Percentiles rank a stretch among this genome's conserved stretches.
phyloP scores from a whole-genome alignment of 225 moss, liverwort and hornwort species.

The Rhytidiadelphus loreus region DNA sequence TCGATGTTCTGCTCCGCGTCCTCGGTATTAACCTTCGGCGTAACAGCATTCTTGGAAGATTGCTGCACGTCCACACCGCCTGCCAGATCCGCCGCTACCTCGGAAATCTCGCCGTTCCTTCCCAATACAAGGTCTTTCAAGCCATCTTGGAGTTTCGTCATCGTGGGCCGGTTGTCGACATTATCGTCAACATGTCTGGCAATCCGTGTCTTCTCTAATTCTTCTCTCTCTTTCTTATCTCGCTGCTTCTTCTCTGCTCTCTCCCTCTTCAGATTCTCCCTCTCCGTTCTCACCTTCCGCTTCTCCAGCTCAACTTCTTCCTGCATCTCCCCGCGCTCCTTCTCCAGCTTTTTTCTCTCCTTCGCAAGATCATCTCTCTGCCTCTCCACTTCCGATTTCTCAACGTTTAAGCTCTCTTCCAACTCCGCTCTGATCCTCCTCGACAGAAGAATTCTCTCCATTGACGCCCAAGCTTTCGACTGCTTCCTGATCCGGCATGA shows the following conservation, averaged over 20 bases:
- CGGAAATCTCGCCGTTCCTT: constrained; percentile 38
- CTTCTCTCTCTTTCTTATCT: constrained; percentile 8
- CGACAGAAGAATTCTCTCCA: constrained; percentile 19
- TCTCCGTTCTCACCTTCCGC: constrained; percentile 15
- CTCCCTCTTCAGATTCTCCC: constrained; percentile 19
- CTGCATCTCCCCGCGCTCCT: constrained; percentile 13
- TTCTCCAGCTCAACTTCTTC: constrained; percentile 22
- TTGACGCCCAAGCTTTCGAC: constrained; percentile 14
- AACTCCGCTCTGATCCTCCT: constrained; percentile 18
- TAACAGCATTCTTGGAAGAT: neutral
- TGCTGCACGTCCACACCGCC: neutral
- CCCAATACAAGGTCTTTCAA: constrained; percentile 25
- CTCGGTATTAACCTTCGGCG: constrained; percentile 10
- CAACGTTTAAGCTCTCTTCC: constrained; percentile 10
- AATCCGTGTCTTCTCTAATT: neutral
- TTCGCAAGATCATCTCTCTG: constrained; percentile 21
- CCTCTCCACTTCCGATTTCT: constrained; percentile 14
- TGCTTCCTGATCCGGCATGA: constrained; percentile 51
- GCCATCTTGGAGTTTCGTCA: constrained; percentile 32
- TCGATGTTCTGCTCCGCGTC: constrained; percentile 40
- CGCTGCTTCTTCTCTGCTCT: constrained; percentile 25
- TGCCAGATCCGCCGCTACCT: constrained; percentile 21
- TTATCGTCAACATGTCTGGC: neutral
- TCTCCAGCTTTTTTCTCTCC: constrained; percentile 13
- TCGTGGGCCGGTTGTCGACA: constrained; percentile 10